Evolutionary conservation across 768 basidiomycete species (phyloP).

Genomic region (Podaxis pistillaris): DNA sequence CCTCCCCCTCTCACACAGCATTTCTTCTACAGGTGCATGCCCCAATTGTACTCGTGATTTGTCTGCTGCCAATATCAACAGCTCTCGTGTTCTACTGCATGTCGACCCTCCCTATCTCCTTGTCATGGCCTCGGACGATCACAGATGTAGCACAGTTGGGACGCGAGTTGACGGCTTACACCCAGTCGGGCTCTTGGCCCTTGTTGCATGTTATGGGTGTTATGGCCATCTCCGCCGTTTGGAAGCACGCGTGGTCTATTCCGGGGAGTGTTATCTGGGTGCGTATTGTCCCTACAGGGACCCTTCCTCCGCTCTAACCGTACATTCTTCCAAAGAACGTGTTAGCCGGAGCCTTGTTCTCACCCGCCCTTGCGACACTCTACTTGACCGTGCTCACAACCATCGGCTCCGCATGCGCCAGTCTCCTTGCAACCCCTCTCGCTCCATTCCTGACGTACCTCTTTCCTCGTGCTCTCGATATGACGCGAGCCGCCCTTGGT

Average conservation of each 20-base stretch:
- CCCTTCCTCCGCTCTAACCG: slow-evolving; percentile 14
- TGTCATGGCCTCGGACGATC: slow-evolving; percentile 74
- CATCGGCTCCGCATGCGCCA: slow-evolving; percentile 79
- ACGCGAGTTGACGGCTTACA: slow-evolving; percentile 73
- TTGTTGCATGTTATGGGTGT: slow-evolving; percentile 79
- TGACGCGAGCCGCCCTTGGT: slow-evolving; percentile 81
- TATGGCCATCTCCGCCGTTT: slow-evolving; percentile 79
- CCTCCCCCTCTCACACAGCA: slow-evolving; percentile 6
- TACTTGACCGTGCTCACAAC: slow-evolving; percentile 85
- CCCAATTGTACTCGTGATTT: slow-evolving; percentile 42
- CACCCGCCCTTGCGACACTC: slow-evolving; percentile 77
- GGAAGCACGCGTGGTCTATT: slow-evolving; percentile 98
- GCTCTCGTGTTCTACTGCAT: slow-evolving; percentile 67
- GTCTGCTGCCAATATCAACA: slow-evolving; percentile 66
- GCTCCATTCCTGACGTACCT: slow-evolving; percentile 78
- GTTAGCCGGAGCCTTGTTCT: slow-evolving; percentile 82
- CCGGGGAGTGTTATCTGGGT: slow-evolving; percentile 94
- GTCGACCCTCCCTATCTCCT: slow-evolving; percentile 77
- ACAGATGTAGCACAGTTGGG: slow-evolving; percentile 75
- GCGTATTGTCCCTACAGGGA: slow-evolving; percentile 28
- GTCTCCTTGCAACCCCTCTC: slow-evolving; percentile 77
- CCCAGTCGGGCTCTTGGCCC: slow-evolving; percentile 63
- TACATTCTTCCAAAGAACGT: slow-evolving; percentile 64
- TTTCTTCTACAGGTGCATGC: slow-evolving; percentile 30
- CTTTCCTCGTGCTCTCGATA: slow-evolving; percentile 81